Evolutionary conservation across 106 monocot species (phyloP), one percentile per base, ranked within the genome.

Genomic region (Posidonia australis): DNA sequence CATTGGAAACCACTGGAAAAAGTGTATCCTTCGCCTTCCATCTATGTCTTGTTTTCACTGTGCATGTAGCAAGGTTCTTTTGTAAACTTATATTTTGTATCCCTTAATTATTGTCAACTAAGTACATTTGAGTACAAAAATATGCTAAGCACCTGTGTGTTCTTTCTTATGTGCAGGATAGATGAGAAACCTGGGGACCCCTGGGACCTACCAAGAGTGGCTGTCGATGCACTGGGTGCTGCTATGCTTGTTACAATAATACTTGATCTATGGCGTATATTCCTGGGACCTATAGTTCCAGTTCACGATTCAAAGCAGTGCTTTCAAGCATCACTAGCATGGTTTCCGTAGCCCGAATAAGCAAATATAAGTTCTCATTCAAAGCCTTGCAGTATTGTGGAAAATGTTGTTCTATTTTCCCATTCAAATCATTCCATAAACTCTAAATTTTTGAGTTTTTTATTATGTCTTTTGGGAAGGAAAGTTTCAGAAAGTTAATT

Each of bases 241-340:
- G 94, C 94, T 23, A 94, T 94, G 94, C 86, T 94, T 0, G 94
- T 94, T 9, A 94, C 94, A 0, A 94, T 94, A 51, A 84, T 94
- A 47, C 90, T 94, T 36, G 94, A 94, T 60, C 57, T 94, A 4
- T 94, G 94, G 94, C 86, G 94, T 36, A 78, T 94, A 72, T 94
- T 86, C 72, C 65, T 94, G 48, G 94, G 94, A 1, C 86, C 94
- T 16, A 84, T 94, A 17, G 60, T 87, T 46, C 73, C 86, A 0
- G 45, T 66, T 20, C 52, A 73, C 9, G 78, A 71, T 17, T 76
- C 74, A 27, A 77, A 30, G 24, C 77, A 82, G 42, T 90, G 90
- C 24, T 23, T 10, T 5, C 82, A 84, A 29, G 73, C 89, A 29
- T 90, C 90, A 17, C 81, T 94, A 27, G 76, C 78, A 60, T 90